Evolutionary conservation across 306 rosid species (phyloP).

Genomic region (Rosa multiflora): DNA sequence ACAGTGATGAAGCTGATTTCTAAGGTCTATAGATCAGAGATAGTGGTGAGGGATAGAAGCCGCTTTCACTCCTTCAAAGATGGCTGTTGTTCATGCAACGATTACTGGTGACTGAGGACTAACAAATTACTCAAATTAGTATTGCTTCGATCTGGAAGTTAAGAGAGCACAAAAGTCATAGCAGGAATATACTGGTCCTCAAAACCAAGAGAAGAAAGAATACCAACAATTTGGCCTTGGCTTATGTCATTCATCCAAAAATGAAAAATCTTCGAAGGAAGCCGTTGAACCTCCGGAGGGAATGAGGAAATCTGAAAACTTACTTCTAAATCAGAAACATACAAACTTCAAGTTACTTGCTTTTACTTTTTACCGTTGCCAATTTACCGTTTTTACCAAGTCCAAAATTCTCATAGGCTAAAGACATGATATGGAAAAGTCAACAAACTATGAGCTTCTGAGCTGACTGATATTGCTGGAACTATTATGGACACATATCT

Average conservation of each 20-base stretch:
- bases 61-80: slow-evolving; percentile 74
- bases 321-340: background rate
- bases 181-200: background rate
- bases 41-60: slow-evolving; percentile 76
- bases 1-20: slow-evolving; percentile 78
- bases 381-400: background rate
- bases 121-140: background rate
- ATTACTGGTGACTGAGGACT: slow-evolving; percentile 56
- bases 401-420: background rate
- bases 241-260: background rate
- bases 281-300: background rate
- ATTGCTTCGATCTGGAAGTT: background rate
- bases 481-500: background rate
- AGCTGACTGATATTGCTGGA: background rate
- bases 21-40: slow-evolving; percentile 60
- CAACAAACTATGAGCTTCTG: background rate
- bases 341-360: background rate
- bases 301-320: background rate
- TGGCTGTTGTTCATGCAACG: slow-evolving; percentile 77
- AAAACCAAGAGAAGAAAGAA: background rate
- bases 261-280: background rate
- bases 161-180: background rate
- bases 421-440: background rate
- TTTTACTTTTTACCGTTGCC: background rate
- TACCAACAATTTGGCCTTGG: background rate